Evolutionary conservation across 305 asterid species (phyloP).

Genomic region (Euphrasia arctica): DNA sequence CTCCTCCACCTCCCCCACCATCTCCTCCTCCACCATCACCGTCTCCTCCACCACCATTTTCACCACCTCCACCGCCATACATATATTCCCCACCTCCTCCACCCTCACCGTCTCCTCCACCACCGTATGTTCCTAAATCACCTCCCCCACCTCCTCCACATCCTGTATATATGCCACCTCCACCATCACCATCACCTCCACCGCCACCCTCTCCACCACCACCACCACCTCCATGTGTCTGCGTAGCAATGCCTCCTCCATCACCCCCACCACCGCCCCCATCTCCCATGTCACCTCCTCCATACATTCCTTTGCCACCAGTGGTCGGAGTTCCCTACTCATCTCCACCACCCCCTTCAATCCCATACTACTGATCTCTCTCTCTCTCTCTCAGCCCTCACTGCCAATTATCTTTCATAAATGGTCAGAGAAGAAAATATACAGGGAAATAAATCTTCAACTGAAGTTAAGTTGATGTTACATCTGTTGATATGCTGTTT

Average conservation of each 20-base stretch:
- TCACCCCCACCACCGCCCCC: slow-evolving; percentile 21
- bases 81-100: slow-evolving; percentile 29
- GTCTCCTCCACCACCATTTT: background rate
- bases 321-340: slow-evolving; percentile 48
- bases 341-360: slow-evolving; percentile 83
- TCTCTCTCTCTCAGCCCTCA: background rate
- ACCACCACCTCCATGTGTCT: slow-evolving; percentile 27
- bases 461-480: slow-evolving; percentile 17
- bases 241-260: background rate
- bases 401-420: background rate
- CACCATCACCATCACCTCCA: background rate
- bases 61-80: slow-evolving; percentile 21
- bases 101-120: slow-evolving; percentile 26
- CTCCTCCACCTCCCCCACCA: too few relatives aligned
- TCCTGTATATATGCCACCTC: slow-evolving; percentile 6
- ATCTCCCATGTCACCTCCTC: slow-evolving; percentile 19
- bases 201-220: slow-evolving; percentile 24
- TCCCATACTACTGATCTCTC: slow-evolving; percentile 60
- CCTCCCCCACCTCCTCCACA: background rate
- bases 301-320: slow-evolving; percentile 40
- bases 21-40: too few relatives aligned
- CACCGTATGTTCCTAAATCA: slow-evolving; percentile 1
- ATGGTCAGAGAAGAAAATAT: slow-evolving; percentile 13
- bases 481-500: slow-evolving; percentile 23
- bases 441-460: slow-evolving; percentile 10